Base-by-base conservation (phyloP, 495 filamentous ascomycete species). In the Aspergillus egyptiacus region DNA sequence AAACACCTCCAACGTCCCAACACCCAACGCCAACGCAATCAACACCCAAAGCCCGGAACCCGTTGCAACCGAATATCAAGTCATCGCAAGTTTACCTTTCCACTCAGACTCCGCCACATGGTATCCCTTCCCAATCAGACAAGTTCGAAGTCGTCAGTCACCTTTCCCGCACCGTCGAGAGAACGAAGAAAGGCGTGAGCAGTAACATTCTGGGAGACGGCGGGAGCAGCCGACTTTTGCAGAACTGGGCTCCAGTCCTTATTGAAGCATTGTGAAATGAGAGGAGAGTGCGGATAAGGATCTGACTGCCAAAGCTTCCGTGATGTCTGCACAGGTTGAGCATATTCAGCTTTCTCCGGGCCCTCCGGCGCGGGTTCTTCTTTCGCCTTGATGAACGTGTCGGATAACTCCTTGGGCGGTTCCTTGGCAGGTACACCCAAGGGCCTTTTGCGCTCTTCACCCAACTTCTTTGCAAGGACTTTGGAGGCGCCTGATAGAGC, bases 141-240 rank as follows among this genome's bases (percentile, higher is more conserved):
- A 10, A 28, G 9, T 15, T 51, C 30, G 15, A 42, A 45, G 17
- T 34, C 45, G 19, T 39, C 31, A 19, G 55, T 34, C 11, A 18
- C 20, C 18, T 59, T 61, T 8, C 49, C 58, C 2, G 45, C 45
- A 17, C 61, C 60, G 25, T 64, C 63, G 28, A 57, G 59, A 19
- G 50, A 55, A 42, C 61, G 63, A 9, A 67, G 48, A 31, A 55
- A 58, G 1, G 56, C 65, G 39, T 65, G 62, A 11, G 57, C 66
- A 48, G 67, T 62, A 32, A 65, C 60, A 31, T 55, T 61, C 13
- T 59, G 62, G 13, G 59, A 52, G 17, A 60, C 46, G 11, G 59
- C 55, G 11, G 56, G 34, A 13, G 62, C 56, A 1, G 50, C 47
- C n/a, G 54, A 51, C 45, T 64, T 61, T 24, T 57, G 56, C 20